phyloP scores from a whole-genome alignment of 257 asterid genomes.

The Handroanthus guayacan region DNA sequence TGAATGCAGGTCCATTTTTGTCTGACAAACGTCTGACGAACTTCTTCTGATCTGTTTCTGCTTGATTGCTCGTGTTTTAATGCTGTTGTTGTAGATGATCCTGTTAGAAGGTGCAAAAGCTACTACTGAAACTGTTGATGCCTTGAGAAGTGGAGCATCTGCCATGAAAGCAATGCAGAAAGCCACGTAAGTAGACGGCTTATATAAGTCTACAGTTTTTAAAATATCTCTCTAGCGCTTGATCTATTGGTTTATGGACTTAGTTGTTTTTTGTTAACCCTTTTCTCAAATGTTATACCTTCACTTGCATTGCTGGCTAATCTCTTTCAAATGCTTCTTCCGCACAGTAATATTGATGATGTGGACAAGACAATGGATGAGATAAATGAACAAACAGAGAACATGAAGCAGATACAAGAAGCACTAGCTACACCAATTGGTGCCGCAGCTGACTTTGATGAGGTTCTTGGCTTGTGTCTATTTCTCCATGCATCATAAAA shows the following conservation, averaged over 20 bases:
- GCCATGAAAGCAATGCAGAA: conserved; percentile 65
- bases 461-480: conserved; percentile 40
- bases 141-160: conserved; percentile 57
- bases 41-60: neutral
- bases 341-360: conserved; percentile 61
- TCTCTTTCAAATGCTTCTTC: conserved; percentile 1
- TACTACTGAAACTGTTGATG: conserved; percentile 61
- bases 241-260: neutral
- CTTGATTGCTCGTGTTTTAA: conserved; percentile 8
- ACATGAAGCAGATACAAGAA: conserved; percentile 71
- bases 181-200: conserved; percentile 50
- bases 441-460: conserved; percentile 63
- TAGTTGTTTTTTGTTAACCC: neutral
- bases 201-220: neutral
- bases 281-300: neutral
- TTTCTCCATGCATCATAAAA: neutral
- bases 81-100: conserved; percentile 50
- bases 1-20: neutral
- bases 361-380: conserved; percentile 85
- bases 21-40: neutral
- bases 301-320: neutral
- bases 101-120: conserved; percentile 66
- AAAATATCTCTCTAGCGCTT: neutral
- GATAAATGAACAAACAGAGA: conserved; percentile 75
- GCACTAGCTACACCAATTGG: conserved; percentile 63